Base-by-base conservation (phyloP, 495 filamentous ascomycete genomes). In the Bryoglossum gracile region DNA sequence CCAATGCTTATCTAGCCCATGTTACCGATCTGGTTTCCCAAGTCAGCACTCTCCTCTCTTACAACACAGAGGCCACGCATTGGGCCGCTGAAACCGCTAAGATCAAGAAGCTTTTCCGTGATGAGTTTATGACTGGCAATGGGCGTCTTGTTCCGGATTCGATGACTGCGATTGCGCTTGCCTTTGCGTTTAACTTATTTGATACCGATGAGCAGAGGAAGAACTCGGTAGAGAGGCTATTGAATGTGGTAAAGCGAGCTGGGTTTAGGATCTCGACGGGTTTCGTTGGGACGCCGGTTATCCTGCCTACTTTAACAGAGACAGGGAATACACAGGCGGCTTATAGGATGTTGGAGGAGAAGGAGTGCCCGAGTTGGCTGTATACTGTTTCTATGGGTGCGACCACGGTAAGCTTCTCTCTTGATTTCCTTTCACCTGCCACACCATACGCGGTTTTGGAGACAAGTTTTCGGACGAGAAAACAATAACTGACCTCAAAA, bases 211-310 rank as follows among this genome's bases (percentile, higher is more conserved):
- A 39, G 5, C 69, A 73, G 5, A 18, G 41, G 5, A 8, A 14
- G 3, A 16, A 14, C 21, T 44, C 55, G 14, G 61, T 59, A 2
- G 14, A 26, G 10, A 63, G 67, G 0, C 60, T 78, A 0, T 60
- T 60, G 4, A 42, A 58, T 0, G 58, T 71, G 3, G 68, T 76
- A 16, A 63, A 43, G 8, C 46, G 60, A 3, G 65, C 65, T 8
- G 53, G 65, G n/a, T 75, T 72, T 51, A 60, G 62, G 3, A 69
- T 80, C 13, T 66, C 65, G 2, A 78, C 75, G 1, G 76, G 76
- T 1, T 80, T 80, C 50, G 71, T 70, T 0, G 74, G 73, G 0
- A 80, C 76, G 1, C 74, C 73, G 36, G 50, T 73, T 3, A 64
- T 80, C 5, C 61, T 65, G 1, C 67, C 68, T 22, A 62, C 70